phyloP scores from a whole-genome alignment of 805 yeast species.

The Starmera quercuum region DNA sequence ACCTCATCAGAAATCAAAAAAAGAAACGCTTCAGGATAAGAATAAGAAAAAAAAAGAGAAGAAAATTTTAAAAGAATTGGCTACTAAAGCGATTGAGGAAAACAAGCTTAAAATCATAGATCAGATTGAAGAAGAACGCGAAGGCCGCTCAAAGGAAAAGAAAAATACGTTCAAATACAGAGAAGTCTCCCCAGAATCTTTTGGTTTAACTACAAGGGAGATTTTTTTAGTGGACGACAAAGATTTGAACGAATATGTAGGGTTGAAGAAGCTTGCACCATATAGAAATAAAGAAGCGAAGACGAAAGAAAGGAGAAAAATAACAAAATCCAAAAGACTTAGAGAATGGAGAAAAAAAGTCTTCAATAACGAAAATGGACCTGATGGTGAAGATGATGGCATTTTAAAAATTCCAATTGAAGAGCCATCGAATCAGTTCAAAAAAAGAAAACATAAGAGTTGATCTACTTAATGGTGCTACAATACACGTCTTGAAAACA shows the following conservation, averaged over 20 bases:
- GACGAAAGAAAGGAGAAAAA: conserved; percentile 75
- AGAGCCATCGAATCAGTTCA: not conserved
- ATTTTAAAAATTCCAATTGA: conserved; percentile 17
- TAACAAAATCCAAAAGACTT: conserved; percentile 71
- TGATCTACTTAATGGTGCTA: too few species aligned
- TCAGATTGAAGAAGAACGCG: conserved; percentile 55
- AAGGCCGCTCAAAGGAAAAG: conserved; percentile 46
- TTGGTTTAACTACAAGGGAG: conserved; percentile 79
- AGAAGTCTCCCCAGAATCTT: conserved; percentile 92
- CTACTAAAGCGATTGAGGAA: conserved; percentile 71
- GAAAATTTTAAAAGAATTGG: conserved; percentile 52
- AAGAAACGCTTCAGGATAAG: conserved; percentile 51
- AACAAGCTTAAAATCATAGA: conserved; percentile 60
- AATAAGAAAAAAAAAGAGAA: conserved; percentile 54
- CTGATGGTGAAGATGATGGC: conserved; percentile 17
- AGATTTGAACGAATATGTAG: conserved; percentile 75
- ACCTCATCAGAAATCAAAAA: conserved; percentile 36
- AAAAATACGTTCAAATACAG: conserved; percentile 69
- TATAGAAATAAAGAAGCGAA: conserved; percentile 71
- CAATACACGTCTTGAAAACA: too few species aligned
- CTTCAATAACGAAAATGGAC: conserved; percentile 56
- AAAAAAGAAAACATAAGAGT: not conserved
- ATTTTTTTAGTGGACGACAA: conserved; percentile 85
- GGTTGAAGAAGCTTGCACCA: conserved; percentile 90
- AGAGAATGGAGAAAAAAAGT: conserved; percentile 86